phyloP scores from a whole-genome alignment of 208 protist species.

The Leishmania mexicana region DNA sequence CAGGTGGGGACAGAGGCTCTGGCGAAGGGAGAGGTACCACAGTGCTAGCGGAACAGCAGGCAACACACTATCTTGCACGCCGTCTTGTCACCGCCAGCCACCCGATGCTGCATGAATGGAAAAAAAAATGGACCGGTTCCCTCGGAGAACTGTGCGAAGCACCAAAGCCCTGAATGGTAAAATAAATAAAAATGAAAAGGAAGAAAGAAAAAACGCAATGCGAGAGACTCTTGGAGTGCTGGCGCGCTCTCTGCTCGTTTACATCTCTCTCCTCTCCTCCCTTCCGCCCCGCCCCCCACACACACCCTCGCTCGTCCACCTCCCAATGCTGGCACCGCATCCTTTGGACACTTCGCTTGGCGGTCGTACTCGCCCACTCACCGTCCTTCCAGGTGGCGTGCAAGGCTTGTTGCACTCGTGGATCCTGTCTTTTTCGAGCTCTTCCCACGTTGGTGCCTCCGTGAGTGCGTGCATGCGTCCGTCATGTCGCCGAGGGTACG shows the following conservation, averaged over 20 bases:
- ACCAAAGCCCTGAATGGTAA: not conserved
- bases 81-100: not conserved
- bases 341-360: not conserved
- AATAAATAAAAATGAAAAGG: not conserved
- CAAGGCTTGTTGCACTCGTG: not conserved
- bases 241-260: not conserved
- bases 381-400: not conserved
- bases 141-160: not conserved
- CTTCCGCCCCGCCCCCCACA: not conserved
- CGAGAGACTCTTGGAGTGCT: not conserved
- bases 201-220: no score
- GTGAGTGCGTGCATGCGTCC: not conserved
- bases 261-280: not conserved
- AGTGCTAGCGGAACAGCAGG: not conserved
- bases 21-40: not conserved
- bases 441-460: not conserved
- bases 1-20: not conserved
- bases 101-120: not conserved
- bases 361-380: not conserved
- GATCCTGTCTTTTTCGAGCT: not conserved
- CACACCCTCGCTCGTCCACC: not conserved
- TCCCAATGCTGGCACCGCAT: not conserved
- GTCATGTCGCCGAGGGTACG: not conserved
- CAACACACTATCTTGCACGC: not conserved
- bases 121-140: not conserved